phyloP scores from a whole-genome alignment of 345 rosid species.

The Anacardium occidentale region DNA sequence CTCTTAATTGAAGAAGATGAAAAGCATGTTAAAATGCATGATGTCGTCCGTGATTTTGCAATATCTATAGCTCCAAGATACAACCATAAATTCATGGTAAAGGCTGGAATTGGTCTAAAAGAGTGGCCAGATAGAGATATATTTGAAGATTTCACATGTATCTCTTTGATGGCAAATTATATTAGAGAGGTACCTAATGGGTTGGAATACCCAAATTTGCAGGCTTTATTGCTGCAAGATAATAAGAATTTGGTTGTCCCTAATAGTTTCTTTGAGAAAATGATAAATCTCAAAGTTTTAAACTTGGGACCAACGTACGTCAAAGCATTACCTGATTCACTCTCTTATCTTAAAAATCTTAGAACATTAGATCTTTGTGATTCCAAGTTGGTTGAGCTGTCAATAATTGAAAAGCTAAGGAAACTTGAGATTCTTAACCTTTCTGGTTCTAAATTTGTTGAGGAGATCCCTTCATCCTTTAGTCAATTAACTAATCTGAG shows the following conservation, averaged over 20 bases:
- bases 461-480: not conserved
- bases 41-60: not conserved
- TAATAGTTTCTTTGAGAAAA: not conserved
- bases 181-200: not conserved
- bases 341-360: not conserved
- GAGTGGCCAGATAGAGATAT: not conserved
- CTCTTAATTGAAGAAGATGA: not conserved
- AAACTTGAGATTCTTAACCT: not conserved
- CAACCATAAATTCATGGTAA: not conserved
- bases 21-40: not conserved
- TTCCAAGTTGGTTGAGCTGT: not conserved
- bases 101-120: not conserved
- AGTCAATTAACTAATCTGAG: not conserved
- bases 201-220: slow-evolving; percentile 11
- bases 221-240: not conserved
- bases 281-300: slow-evolving; percentile 3
- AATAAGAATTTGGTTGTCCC: not conserved
- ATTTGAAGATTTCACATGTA: not conserved
- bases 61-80: not conserved
- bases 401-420: not conserved
- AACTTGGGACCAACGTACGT: not conserved
- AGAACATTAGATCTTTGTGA: not conserved
- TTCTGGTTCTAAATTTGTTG: not conserved
- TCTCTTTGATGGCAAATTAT: slow-evolving; percentile 2
- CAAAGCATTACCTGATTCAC: not conserved